Conservation (phyloP, 805 yeast species). For the Scheffersomyces stipitis region DNA sequence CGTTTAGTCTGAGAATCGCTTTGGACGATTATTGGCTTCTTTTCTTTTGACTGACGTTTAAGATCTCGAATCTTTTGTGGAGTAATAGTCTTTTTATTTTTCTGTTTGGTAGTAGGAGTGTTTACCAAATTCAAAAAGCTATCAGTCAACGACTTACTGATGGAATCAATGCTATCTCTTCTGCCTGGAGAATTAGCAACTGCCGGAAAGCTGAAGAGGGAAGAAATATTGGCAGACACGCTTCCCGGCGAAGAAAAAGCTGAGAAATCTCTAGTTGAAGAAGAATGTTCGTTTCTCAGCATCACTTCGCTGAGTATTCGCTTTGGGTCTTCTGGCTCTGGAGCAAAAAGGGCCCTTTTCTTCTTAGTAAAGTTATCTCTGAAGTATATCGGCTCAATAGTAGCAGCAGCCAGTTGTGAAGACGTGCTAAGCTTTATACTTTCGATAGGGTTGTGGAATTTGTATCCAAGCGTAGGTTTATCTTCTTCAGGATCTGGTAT, state of each 20-base stretch:
- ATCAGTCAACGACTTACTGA: conserved; percentile 30
- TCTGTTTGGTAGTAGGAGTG: conserved; percentile 4
- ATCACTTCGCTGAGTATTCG: conserved; percentile 18
- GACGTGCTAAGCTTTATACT: conserved; percentile 17
- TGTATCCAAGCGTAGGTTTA: conserved; percentile 8
- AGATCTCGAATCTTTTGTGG: conserved; percentile 16
- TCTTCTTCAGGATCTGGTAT: neutral
- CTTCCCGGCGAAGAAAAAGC: conserved; percentile 3
- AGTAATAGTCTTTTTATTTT: conserved; percentile 7
- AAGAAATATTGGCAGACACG: conserved; percentile 14
- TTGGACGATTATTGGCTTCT: conserved; percentile 21
- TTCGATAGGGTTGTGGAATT: conserved; percentile 40
- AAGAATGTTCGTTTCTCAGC: conserved; percentile 7
- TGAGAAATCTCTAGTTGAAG: conserved; percentile 2
- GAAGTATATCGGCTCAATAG: conserved; percentile 32
- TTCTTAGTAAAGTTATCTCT: conserved; percentile 5
- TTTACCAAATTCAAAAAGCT: conserved; percentile 26
- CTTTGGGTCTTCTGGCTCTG: neutral
- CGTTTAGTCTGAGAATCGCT: conserved; percentile 32
- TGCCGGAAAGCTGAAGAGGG: conserved; percentile 17
- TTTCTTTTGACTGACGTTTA: conserved; percentile 9
- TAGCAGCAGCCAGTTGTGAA: conserved; percentile 22
- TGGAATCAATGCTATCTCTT: conserved; percentile 18
- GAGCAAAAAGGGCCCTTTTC: neutral
- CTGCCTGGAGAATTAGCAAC: conserved; percentile 8